Evolutionary conservation across 371 early-diverging fungal species (phyloP).

Genomic region (Mortierella sp.): DNA sequence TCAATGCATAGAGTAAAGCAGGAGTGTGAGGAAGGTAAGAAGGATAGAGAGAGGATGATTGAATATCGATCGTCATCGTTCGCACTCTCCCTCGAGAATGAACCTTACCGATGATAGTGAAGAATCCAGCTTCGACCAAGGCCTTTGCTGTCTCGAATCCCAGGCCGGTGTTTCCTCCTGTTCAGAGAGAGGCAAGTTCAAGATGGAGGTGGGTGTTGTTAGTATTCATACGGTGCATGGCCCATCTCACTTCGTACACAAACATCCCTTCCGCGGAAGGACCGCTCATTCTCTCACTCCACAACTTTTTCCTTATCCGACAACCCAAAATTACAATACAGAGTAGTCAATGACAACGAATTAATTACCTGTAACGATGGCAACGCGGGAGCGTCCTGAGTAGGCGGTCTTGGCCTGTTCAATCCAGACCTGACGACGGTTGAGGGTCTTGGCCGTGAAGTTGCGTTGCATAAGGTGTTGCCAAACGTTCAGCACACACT

Average conservation of each 20-base stretch:
- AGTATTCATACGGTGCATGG: not conserved
- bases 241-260: not conserved
- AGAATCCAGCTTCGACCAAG: constrained; percentile 48
- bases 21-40: not conserved
- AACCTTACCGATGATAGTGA: constrained; percentile 36
- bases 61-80: not conserved
- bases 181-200: not conserved
- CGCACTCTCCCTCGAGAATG: no score
- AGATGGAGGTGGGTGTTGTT: not conserved
- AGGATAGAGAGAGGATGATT: not conserved
- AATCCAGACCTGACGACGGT: constrained; percentile 50
- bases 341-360: no score
- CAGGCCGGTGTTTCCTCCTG: constrained; percentile 54
- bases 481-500: constrained; percentile 40
- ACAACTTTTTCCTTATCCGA: not conserved
- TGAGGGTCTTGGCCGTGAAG: constrained; percentile 15
- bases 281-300: not conserved
- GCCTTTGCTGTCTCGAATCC: constrained; percentile 55
- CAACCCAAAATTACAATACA: not conserved
- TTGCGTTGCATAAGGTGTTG: constrained; percentile 30
- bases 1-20: not conserved
- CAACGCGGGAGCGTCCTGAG: constrained; percentile 28
- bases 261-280: not conserved
- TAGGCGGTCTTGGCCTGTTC: constrained; percentile 26
- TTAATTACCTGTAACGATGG: constrained; percentile 48